Evolutionary conservation across 2,329 filamentous ascomycete species (phyloP), one percentile per base, ranked within the genome.

Genomic region (Gaeumannomyces sp.): DNA sequence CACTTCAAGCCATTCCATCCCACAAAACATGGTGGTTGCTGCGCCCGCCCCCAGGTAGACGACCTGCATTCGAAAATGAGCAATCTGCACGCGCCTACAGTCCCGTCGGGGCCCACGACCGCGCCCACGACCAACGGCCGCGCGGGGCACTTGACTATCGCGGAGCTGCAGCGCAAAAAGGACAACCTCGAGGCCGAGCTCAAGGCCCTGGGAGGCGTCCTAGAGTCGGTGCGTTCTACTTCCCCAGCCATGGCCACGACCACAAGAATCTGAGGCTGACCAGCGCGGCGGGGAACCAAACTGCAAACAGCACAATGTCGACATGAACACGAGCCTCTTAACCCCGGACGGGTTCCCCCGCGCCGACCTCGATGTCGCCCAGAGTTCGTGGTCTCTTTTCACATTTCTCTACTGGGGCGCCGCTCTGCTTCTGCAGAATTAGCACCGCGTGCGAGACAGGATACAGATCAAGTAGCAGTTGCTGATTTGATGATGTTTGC

Each of bases 341-440:
- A 97, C 94, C 19, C 85, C 88, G 67, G 95, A 98, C 77, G 95
- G 95, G 61, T 99, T 92, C 74, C 95, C 95, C 38, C 86, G 95
- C 73, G 89, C 91, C 71, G 95, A 99, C 76, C 89, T 99, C 68
- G 95, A 99, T 75, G 90, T 99, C 68, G 90, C 95, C 31, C 94
- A 97, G 78, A 95, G 92, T 95, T 63, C 63, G 13, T 27, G 45
- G 1, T 10, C 10, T 25, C n/a, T 53, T n/a, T 53, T 25, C 45
- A 25, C 45, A n/a, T 11, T 53, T 25, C 59, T 59, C 16, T n/a
- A n/a, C 56, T 33, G 45, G 19, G 45, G 11, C 45, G 45, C 45
- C 11, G 45, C 45, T 19, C 8, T 53, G 45, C 45, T 53, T 53
- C 10, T 25, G 19, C 22, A 53, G 19, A 22, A 4, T 8, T 8